These are phyloP conservation scores for Hagleromyces aurorensis DNA, from an alignment of 805 yeast species.

Conservation along the genomic window DNA sequence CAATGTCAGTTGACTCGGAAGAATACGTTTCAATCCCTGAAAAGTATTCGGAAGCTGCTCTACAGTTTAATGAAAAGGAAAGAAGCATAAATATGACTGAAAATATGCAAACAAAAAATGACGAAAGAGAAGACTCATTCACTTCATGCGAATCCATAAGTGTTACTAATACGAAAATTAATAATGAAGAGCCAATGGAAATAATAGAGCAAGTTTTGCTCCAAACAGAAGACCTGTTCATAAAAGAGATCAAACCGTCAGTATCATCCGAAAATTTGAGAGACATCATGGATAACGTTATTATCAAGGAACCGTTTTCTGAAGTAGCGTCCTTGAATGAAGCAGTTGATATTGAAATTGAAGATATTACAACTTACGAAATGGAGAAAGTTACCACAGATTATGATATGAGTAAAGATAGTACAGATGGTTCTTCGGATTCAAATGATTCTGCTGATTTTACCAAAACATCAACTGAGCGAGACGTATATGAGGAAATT, in stretches of 20 bases:
- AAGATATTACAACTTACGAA: neutral
- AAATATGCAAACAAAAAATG: too few relatives aligned
- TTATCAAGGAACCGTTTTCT: neutral
- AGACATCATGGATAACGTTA: neutral
- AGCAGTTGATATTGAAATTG: neutral
- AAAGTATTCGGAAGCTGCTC: too few relatives aligned
- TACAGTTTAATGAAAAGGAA: too few relatives aligned
- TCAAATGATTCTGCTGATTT: neutral
- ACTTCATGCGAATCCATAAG: too few relatives aligned
- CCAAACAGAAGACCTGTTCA: constrained; percentile 1
- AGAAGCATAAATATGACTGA: too few relatives aligned
- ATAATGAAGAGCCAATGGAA: too few relatives aligned
- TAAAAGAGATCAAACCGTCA: neutral
- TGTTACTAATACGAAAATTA: too few relatives aligned
- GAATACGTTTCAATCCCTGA: too few relatives aligned
- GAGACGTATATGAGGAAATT: too few relatives aligned
- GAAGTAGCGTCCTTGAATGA: neutral
- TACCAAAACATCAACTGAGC: neutral
- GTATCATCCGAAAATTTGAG: neutral
- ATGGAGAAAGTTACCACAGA: constrained; percentile 1
- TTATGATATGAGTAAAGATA: neutral
- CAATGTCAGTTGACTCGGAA: too few relatives aligned
- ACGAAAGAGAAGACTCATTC: too few relatives aligned
- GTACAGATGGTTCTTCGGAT: neutral
- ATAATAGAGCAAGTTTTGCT: too few relatives aligned